phyloP scores from a whole-genome alignment of 495 filamentous ascomycete genomes.

The Xylaria grammica region DNA sequence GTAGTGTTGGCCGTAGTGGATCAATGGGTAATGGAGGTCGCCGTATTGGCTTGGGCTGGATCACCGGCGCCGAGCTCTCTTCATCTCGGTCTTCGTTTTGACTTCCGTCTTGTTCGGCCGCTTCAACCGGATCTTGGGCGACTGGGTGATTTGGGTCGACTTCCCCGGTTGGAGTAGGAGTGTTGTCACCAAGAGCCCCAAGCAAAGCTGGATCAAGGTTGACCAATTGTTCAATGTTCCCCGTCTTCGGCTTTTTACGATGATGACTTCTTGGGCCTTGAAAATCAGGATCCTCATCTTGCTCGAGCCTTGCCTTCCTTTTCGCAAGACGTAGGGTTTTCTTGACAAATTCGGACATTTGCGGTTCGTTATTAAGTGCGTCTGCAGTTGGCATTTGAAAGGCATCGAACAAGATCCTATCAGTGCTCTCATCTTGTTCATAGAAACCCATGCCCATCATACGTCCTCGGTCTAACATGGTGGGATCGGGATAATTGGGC shows the following conservation, averaged over 20 bases:
- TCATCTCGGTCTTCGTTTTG: constrained; percentile 17
- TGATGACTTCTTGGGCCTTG: constrained; percentile 41
- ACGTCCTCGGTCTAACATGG: constrained; percentile 45
- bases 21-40: constrained; percentile 28
- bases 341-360: constrained; percentile 52
- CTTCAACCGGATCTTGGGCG: constrained; percentile 10
- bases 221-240: constrained; percentile 37
- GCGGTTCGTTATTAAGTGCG: constrained; percentile 45
- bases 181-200: constrained; percentile 27
- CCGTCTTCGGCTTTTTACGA: constrained; percentile 45
- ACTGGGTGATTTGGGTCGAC: not conserved
- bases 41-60: constrained; percentile 13
- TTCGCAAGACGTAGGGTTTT: constrained; percentile 53
- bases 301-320: constrained; percentile 50
- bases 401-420: constrained; percentile 56
- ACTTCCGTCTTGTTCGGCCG: constrained; percentile 23
- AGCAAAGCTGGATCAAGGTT: constrained; percentile 43
- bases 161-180: constrained; percentile 25
- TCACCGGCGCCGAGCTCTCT: not conserved
- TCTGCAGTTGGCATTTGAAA: constrained; percentile 52
- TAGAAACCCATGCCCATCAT: constrained; percentile 63
- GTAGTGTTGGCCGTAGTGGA: constrained; percentile 44
- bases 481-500: constrained; percentile 56
- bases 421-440: constrained; percentile 56
- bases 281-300: constrained; percentile 55